These are phyloP conservation scores for Halophytophthora batemanensis DNA, from an alignment of 352 stramenopile genomes.

Conservation along the genomic window DNA sequence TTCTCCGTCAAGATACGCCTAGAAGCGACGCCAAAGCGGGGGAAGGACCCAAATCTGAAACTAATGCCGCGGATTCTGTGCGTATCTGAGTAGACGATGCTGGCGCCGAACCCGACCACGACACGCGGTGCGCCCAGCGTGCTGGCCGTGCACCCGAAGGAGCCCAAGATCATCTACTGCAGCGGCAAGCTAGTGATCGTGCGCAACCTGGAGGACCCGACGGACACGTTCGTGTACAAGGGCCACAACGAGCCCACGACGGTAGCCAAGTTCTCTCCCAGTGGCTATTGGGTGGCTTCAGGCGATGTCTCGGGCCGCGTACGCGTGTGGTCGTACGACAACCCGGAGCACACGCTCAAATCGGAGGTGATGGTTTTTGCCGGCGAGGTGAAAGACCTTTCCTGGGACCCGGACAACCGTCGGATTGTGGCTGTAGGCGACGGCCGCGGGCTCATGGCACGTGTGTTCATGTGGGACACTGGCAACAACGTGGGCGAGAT, in stretches of 20 bases:
- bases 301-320: conserved; percentile 90
- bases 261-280: conserved; percentile 93
- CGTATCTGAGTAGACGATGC: conserved; percentile 32
- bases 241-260: conserved; percentile 92
- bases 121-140: conserved; percentile 68
- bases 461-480: conserved; percentile 97
- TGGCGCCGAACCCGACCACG: conserved; percentile 69
- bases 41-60: no score
- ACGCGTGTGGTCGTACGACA: conserved; percentile 96
- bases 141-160: conserved; percentile 77
- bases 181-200: conserved; percentile 91
- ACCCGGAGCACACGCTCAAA: conserved; percentile 96
- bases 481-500: conserved; percentile 95
- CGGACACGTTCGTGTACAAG: conserved; percentile 93
- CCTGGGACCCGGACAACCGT: conserved; percentile 96
- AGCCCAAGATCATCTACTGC: conserved; percentile 91
- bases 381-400: conserved; percentile 92
- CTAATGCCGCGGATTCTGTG: background rate
- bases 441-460: conserved; percentile 69
- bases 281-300: conserved; percentile 93
- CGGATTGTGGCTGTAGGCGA: conserved; percentile 90
- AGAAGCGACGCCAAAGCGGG: no score
- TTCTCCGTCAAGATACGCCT: no score
- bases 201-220: conserved; percentile 81
- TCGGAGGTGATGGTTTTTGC: conserved; percentile 90